These are phyloP conservation scores for Naganishia kalamii DNA, from an alignment of 768 basidiomycete genomes.

Conservation along the genomic window DNA sequence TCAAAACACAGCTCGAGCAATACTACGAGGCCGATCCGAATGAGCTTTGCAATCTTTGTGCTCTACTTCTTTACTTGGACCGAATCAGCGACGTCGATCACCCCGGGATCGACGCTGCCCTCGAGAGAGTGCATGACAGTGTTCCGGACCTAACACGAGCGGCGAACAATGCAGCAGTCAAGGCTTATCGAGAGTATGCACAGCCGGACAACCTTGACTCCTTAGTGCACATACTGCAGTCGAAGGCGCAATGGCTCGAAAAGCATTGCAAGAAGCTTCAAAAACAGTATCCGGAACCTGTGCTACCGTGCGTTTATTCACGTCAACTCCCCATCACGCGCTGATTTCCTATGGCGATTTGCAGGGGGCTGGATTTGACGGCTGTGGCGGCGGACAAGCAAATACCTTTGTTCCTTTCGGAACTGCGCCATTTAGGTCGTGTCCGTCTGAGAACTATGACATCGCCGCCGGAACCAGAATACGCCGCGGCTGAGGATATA, in stretches of 20 bases:
- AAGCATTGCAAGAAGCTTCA: slow-evolving; percentile 74
- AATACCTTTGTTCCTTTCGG: slow-evolving; percentile 12
- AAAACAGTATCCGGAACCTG: slow-evolving; percentile 75
- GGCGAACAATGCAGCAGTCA: slow-evolving; percentile 31
- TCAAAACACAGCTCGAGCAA: slow-evolving; percentile 1
- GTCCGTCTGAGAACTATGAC: slow-evolving; percentile 5
- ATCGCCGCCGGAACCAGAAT: slow-evolving; percentile 9
- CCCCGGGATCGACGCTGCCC: background rate
- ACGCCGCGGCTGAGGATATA: slow-evolving; percentile 5
- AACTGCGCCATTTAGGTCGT: slow-evolving; percentile 4
- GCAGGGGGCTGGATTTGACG: slow-evolving; percentile 7
- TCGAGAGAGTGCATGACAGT: slow-evolving; percentile 1
- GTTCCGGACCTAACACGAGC: slow-evolving; percentile 8
- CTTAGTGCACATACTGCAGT: slow-evolving; percentile 16
- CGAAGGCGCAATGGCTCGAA: slow-evolving; percentile 84
- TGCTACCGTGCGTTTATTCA: slow-evolving; percentile 61
- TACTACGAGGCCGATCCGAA: slow-evolving; percentile 12
- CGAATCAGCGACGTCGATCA: slow-evolving; percentile 16
- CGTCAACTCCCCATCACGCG: slow-evolving; percentile 26
- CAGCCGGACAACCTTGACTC: slow-evolving; percentile 39
- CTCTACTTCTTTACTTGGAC: slow-evolving; percentile 8
- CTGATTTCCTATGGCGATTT: background rate
- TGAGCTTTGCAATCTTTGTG: slow-evolving; percentile 11
- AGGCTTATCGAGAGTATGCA: slow-evolving; percentile 38
- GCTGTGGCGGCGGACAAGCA: slow-evolving; percentile 2